Evolutionary conservation across 768 basidiomycete species (phyloP).

Genomic region (Naganishia randhawae): DNA sequence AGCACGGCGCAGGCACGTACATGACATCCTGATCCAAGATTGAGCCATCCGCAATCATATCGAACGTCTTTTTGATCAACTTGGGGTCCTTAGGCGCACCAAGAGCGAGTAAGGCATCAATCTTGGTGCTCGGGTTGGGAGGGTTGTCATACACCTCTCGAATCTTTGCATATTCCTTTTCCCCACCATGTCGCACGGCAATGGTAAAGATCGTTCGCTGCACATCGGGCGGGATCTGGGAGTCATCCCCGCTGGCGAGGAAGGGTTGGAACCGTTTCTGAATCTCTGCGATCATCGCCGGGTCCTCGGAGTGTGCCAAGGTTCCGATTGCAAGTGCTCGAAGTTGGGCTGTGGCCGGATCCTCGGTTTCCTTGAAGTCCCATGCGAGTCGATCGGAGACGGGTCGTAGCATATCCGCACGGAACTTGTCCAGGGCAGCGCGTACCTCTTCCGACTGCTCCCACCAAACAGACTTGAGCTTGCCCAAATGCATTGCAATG

Average conservation of each 20-base stretch:
- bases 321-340: constrained; percentile 66
- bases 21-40: constrained; percentile 54
- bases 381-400: constrained; percentile 75
- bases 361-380: constrained; percentile 65
- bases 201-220: constrained; percentile 54
- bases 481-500: constrained; percentile 59
- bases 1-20: not conserved
- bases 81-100: constrained; percentile 59
- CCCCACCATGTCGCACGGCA: constrained; percentile 68
- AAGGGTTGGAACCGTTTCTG: constrained; percentile 67
- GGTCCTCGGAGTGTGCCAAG: constrained; percentile 47
- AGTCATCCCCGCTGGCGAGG: constrained; percentile 68
- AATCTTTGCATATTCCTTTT: constrained; percentile 68
- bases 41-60: constrained; percentile 56
- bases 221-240: constrained; percentile 75
- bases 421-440: constrained; percentile 54
- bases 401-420: constrained; percentile 59
- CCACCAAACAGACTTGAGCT: constrained; percentile 72
- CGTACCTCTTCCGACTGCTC: constrained; percentile 61
- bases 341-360: constrained; percentile 65
- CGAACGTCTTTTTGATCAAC: constrained; percentile 63
- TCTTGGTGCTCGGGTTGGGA: constrained; percentile 68
- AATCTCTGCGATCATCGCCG: constrained; percentile 65
- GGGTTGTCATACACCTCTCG: constrained; percentile 66
- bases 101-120: constrained; percentile 62